Percentiles rank a stretch among this genome's conserved stretches.
phyloP scores from a whole-genome alignment of 306 rosid genomes.

The Oemleria cerasiformis region DNA sequence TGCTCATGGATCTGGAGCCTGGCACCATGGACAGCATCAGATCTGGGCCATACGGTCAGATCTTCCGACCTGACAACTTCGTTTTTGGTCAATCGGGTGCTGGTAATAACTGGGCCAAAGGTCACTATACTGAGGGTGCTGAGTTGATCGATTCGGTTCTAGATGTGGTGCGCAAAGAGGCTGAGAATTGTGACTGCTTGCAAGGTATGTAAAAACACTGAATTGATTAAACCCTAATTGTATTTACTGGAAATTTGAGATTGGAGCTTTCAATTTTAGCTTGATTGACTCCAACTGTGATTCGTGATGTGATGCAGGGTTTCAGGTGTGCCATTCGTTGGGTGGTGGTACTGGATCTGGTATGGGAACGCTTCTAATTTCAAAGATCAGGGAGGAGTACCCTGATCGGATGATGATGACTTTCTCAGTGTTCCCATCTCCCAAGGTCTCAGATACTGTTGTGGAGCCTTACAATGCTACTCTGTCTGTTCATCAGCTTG shows the following conservation, averaged over 20 bases:
- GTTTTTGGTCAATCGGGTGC: constrained; percentile 45
- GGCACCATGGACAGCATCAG: constrained; percentile 47
- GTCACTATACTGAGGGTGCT: constrained; percentile 46
- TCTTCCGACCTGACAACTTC: constrained; percentile 44
- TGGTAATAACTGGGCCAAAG: constrained; percentile 46
- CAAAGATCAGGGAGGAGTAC: constrained; percentile 45
- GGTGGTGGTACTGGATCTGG: constrained; percentile 53
- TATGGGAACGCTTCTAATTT: constrained; percentile 47
- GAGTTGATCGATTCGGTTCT: constrained; percentile 44
- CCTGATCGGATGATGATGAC: constrained; percentile 49
- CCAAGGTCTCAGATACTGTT: constrained; percentile 46
- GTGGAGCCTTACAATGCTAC: constrained; percentile 49
- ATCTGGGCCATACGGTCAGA: constrained; percentile 42
- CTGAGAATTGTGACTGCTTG: constrained; percentile 46
- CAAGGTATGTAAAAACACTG: constrained; percentile 27
- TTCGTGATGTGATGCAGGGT: constrained; percentile 13
- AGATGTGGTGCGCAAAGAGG: constrained; percentile 45
- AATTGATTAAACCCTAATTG: not conserved
- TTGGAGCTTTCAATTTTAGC: not conserved
- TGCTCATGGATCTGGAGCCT: constrained; percentile 48
- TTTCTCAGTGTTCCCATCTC: constrained; percentile 43
- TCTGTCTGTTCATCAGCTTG: constrained; percentile 44
- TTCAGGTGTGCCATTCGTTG: constrained; percentile 47
- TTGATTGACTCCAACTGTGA: not conserved
- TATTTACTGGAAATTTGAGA: not conserved